Base-by-base conservation (phyloP, 2,329 filamentous ascomycete genomes). In the Fusarium papillatum region DNA sequence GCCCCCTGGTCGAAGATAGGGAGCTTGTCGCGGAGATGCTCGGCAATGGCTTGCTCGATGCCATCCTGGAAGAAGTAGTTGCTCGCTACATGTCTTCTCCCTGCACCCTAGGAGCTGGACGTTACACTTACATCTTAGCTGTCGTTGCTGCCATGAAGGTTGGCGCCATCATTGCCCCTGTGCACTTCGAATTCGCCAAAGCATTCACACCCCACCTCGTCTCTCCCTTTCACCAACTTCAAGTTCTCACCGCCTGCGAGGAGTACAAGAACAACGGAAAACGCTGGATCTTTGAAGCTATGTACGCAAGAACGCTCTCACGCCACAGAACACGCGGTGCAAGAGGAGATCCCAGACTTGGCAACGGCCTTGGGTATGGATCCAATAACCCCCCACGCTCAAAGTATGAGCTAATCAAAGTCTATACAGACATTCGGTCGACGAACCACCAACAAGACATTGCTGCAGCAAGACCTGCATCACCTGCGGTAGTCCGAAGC, bases 211-310 rank as follows among this genome's bases (percentile, higher is more conserved):
- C 16, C 5, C 31, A 46, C 41, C 41, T 68, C 24, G 41, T 41
- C 24, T 50, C 55, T 7, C 55, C 59, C 16, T 68, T 68, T 17
- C 59, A 68, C 36, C 66, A 68, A n/a, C 22, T 68, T 7, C 66
- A 68, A 43, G 34, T 64, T 14, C 43, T 48, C 29, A 64, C 66
- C 19, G 66, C 66, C 3, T 43, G 62, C 26, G 24, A 64, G 10
- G 66, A 68, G 46, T 68, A 68, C 46, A 64, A 64, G 66, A 64
- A 64, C 36, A 19, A 66, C n/a, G 59, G 59, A 2, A 64, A 29
- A 7, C 46, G 46, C n/a, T 68, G 66, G 66, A 2, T 68, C 7
- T 68, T 68, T 26, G 66, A 68, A 13, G 34, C 36, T 7, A 39
- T 34, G 19, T n/a, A 34, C 29, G 36, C 38, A 4, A 31, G 57